These are phyloP conservation scores for Candida hungchunana DNA, from an alignment of 805 yeast species.

Conservation along the genomic window DNA sequence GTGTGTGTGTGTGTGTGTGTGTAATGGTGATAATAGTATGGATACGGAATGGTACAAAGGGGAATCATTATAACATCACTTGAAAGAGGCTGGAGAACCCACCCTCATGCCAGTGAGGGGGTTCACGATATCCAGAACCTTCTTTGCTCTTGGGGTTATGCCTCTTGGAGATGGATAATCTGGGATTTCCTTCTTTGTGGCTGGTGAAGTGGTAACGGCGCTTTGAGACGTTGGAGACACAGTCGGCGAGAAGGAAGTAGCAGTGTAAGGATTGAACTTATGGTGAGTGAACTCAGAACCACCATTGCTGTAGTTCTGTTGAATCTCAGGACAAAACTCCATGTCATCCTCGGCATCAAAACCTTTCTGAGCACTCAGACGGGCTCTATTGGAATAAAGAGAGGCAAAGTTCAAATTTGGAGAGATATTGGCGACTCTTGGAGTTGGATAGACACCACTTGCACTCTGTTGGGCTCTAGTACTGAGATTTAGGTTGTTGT, in stretches of 20 bases:
- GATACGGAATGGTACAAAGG: no score
- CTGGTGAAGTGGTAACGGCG: conserved; percentile 22
- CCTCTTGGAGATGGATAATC: conserved; percentile 34
- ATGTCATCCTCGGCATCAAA: conserved; percentile 61
- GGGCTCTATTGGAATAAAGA: conserved; percentile 45
- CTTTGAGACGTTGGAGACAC: conserved; percentile 33
- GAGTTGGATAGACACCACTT: conserved; percentile 18
- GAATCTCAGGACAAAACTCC: conserved; percentile 53
- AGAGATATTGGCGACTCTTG: conserved; percentile 17
- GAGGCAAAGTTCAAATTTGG: conserved; percentile 28
- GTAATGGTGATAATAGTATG: no score
- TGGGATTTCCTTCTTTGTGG: conserved; percentile 17
- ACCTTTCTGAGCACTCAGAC: conserved; percentile 55
- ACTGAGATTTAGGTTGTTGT: conserved; percentile 23
- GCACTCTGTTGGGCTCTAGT: conserved; percentile 12
- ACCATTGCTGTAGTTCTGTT: conserved; percentile 14
- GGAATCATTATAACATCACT: conserved; percentile 14
- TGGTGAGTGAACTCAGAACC: conserved; percentile 28
- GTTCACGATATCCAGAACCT: conserved; percentile 57
- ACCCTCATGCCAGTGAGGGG: conserved; percentile 58
- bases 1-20: no score
- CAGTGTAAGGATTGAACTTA: conserved; percentile 66
- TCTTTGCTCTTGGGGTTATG: conserved; percentile 54
- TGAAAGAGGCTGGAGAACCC: conserved; percentile 42
- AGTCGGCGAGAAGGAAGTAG: conserved; percentile 55